These are phyloP conservation scores for Tarenaya hassleriana DNA, from an alignment of 345 rosid species.

Conservation along the genomic window DNA sequence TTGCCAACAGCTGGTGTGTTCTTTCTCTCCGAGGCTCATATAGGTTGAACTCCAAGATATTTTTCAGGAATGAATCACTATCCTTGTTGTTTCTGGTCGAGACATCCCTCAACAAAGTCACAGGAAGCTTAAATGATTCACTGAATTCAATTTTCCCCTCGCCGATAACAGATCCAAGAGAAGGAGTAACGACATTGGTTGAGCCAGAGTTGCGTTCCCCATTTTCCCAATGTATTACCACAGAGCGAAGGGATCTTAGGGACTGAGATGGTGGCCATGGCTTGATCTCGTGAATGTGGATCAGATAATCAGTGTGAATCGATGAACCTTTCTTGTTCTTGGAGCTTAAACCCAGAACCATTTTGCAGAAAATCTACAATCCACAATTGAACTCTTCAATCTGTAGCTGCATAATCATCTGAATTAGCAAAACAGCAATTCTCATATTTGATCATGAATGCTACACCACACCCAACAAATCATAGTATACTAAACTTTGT, in stretches of 20 bases:
- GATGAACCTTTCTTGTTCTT: slow-evolving; percentile 51
- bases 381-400: slow-evolving; percentile 2
- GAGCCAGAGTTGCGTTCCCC: slow-evolving; percentile 68
- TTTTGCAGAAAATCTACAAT: slow-evolving; percentile 25
- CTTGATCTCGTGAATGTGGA: slow-evolving; percentile 75
- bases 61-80: slow-evolving; percentile 51
- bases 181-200: slow-evolving; percentile 56
- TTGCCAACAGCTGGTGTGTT: slow-evolving; percentile 62
- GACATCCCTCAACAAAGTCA: slow-evolving; percentile 51
- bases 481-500: too few relatives aligned
- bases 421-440: too few relatives aligned
- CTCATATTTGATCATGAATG: too few relatives aligned
- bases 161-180: slow-evolving; percentile 61
- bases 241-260: slow-evolving; percentile 72
- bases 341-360: slow-evolving; percentile 63
- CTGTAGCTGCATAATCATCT: slow-evolving; percentile 8
- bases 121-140: slow-evolving; percentile 68
- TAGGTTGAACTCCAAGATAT: slow-evolving; percentile 60
- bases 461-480: too few relatives aligned
- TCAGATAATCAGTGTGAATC: slow-evolving; percentile 48
- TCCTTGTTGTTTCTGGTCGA: slow-evolving; percentile 53
- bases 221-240: slow-evolving; percentile 82
- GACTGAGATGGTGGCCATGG: slow-evolving; percentile 99
- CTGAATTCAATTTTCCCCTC: slow-evolving; percentile 86
- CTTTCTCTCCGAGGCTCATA: slow-evolving; percentile 90